Conservation (phyloP, 139 green algal genomes). For the Astrephomene gubernaculifera region DNA sequence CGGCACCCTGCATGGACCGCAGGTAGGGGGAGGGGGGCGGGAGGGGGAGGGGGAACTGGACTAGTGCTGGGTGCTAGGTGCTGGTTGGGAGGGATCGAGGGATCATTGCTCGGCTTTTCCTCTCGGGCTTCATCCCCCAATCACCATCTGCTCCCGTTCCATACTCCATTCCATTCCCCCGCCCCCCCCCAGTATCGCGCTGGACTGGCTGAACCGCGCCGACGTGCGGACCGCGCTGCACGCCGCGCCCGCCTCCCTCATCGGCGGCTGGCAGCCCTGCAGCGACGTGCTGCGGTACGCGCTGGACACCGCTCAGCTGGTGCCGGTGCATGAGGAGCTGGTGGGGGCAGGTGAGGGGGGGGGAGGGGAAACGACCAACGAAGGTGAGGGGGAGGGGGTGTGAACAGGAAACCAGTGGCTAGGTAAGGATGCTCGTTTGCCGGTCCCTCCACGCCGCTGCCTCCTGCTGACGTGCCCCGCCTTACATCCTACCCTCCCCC, state of each 20-base stretch:
- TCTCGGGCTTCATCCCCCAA: no score
- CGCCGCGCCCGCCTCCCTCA: constrained; percentile 46
- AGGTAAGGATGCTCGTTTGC: not conserved
- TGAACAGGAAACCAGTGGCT: not conserved
- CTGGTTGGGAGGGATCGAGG: no score
- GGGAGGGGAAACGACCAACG: not conserved
- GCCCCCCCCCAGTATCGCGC: constrained; percentile 40
- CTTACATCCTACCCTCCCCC: no score
- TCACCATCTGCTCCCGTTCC: no score
- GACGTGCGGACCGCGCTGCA: constrained; percentile 64
- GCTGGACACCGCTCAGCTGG: constrained; percentile 57
- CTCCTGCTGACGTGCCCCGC: no score
- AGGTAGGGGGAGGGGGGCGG: constrained; percentile 28
- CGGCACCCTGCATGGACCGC: constrained; percentile 59
- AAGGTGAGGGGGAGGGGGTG: not conserved
- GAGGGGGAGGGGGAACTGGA: not conserved
- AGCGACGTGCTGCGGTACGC: constrained; percentile 53
- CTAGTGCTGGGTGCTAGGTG: no score
- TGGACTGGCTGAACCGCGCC: constrained; percentile 62
- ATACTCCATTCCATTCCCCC: not conserved
- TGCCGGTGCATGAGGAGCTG: constrained; percentile 61
- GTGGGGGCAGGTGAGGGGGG: constrained; percentile 37
- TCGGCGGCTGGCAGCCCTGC: constrained; percentile 54
- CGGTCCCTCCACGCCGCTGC: not conserved
- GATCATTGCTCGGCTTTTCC: no score